Evolutionary conservation across 305 asterid genomes (phyloP).

Genomic region (Solanum chacoense): DNA sequence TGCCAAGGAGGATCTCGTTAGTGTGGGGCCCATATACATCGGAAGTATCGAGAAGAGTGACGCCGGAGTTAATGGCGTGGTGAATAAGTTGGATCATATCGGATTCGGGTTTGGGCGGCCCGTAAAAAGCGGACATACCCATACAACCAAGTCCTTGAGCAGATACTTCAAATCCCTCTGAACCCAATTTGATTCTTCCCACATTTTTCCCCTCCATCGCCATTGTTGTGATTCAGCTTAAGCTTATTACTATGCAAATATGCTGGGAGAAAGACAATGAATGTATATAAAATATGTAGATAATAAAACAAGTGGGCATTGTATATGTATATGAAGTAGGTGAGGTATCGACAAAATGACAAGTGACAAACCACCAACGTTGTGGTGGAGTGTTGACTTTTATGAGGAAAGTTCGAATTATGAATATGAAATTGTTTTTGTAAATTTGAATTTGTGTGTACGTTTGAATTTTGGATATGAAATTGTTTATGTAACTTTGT

Average conservation of each 20-base stretch:
- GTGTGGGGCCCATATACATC: slow-evolving; percentile 26
- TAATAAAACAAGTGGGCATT: too few species aligned
- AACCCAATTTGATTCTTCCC: slow-evolving; percentile 21
- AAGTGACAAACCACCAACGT: too few species aligned
- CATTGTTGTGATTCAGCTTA: slow-evolving; percentile 4
- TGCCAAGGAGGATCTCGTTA: slow-evolving; percentile 25
- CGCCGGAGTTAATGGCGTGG: slow-evolving; percentile 20
- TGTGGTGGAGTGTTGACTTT: too few species aligned
- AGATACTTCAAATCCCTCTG: slow-evolving; percentile 25
- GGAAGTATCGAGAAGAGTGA: slow-evolving; percentile 29
- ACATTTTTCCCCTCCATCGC: not conserved
- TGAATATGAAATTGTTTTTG: too few species aligned
- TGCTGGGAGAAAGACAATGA: too few species aligned
- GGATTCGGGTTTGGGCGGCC: slow-evolving; percentile 27
- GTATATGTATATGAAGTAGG: not conserved
- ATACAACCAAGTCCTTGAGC: slow-evolving; percentile 29
- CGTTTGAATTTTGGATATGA: too few species aligned
- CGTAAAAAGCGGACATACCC: slow-evolving; percentile 26
- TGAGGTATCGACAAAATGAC: not conserved
- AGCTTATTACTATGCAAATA: not conserved
- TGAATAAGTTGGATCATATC: slow-evolving; percentile 28
- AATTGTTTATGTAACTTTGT: not conserved
- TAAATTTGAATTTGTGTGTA: too few species aligned
- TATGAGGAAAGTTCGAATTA: accelerated
- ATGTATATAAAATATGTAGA: too few species aligned